Base-by-base conservation (phyloP, 2,329 filamentous ascomycete genomes). In the Ophiocordyceps unilateralis region DNA sequence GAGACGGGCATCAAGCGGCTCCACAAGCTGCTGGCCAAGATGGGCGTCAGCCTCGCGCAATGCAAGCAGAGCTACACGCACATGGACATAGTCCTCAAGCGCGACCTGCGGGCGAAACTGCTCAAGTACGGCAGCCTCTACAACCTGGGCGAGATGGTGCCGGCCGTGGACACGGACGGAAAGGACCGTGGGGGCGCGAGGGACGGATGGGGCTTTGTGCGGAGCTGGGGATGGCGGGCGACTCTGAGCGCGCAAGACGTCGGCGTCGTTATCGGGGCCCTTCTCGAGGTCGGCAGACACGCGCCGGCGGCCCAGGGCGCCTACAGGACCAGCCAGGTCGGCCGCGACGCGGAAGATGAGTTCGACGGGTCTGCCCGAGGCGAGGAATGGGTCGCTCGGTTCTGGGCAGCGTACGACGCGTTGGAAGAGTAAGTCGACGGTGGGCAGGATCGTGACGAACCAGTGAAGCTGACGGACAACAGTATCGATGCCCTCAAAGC, bases 61-160 rank as follows among this genome's bases (percentile, higher is more conserved):
- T 94, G 88, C 63, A 88, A 86, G 53, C 91, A 96, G 61, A 89
- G 79, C 57, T 98, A 96, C 58, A 86, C 87, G 0, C 91, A 98
- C 60, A 96, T 98, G 88, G 89, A 96, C 61, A 93, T 95, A 78
- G 81, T 93, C 60, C 67, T 98, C 28, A 98, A 96, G 63, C 80
- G 85, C 5, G 84, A 85, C 24, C 65, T 96, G 24, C 78, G 89
- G 37, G 76, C 84, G 40, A 85, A 93, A 46, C 70, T 98, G 2
- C 70, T 95, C 19, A 89, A 89, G 53, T 96, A 94, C 56, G 88
- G 88, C 0, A 86, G 86, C 1, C 71, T 93, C 47, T 98, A 96
- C 60, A 91, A 93, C 23, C 72, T 98, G 1, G 88, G 96, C 49
- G 91, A 89, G 42, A 78, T 98, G 54, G 87, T 98, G 0, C 89